These are phyloP conservation scores for Phalaenopsis hybrid DNA, from an alignment of 116 monocot genomes.

Conservation along the genomic window DNA sequence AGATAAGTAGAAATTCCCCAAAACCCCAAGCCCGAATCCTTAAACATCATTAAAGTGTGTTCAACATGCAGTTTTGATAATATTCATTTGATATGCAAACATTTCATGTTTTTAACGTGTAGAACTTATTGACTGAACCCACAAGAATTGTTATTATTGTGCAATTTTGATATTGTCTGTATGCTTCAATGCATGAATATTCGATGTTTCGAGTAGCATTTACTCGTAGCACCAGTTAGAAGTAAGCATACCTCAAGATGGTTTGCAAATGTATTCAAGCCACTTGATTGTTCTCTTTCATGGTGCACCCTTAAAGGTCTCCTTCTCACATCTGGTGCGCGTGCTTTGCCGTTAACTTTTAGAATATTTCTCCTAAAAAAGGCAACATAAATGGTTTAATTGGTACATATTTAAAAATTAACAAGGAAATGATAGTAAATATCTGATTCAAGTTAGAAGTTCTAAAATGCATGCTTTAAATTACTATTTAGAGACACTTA, in stretches of 20 bases:
- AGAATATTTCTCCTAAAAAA: constrained; percentile 42
- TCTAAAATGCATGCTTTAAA: too few species aligned
- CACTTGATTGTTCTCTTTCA: constrained; percentile 35
- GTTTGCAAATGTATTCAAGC: constrained; percentile 22
- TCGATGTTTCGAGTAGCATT: too few species aligned
- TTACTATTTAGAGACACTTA: too few species aligned
- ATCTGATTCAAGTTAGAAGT: too few species aligned
- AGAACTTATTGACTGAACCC: too few species aligned
- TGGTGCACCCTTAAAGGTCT: constrained; percentile 42
- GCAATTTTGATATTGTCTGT: background rate
- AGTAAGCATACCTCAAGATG: constrained; percentile 38
- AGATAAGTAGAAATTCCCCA: constrained; percentile 32
- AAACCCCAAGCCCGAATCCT: too few species aligned
- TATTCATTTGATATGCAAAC: too few species aligned
- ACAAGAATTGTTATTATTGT: too few species aligned
- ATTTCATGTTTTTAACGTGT: too few species aligned
- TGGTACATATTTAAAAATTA: background rate
- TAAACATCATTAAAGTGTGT: too few species aligned
- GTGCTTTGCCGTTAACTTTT: constrained; percentile 22
- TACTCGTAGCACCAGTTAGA: background rate
- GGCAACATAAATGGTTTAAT: background rate
- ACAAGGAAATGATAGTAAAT: too few species aligned
- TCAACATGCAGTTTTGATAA: too few species aligned
- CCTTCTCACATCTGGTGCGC: constrained; percentile 30
- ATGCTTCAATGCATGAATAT: background rate